phyloP scores from a whole-genome alignment of 352 stramenopile species.

The Pythium diclinum region DNA sequence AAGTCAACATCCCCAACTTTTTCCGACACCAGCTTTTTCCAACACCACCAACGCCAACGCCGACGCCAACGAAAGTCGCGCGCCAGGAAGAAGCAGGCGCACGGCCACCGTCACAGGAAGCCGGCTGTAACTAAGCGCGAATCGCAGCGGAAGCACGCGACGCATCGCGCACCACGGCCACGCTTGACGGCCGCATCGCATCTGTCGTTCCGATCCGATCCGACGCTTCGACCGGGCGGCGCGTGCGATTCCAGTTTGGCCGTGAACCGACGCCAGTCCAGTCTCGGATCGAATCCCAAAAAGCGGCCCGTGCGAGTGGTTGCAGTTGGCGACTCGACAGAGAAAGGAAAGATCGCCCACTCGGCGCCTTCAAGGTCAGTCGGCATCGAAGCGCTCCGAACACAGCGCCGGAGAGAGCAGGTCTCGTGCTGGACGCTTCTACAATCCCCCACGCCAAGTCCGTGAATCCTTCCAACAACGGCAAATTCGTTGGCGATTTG shows the following conservation, averaged over 20 bases:
- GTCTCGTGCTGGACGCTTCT: not conserved
- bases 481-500: not conserved
- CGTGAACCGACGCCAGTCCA: not conserved
- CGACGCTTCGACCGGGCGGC: conserved; percentile 5
- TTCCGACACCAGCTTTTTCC: conserved; percentile 6
- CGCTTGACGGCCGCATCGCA: not conserved
- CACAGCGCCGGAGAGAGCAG: not conserved
- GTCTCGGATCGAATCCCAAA: not conserved
- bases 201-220: not conserved
- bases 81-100: not conserved
- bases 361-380: not conserved
- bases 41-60: not conserved
- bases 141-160: conserved; percentile 1
- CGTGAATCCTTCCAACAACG: not conserved
- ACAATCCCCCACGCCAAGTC: not conserved
- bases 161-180: not conserved
- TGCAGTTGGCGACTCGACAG: conserved; percentile 8
- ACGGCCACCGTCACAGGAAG: not conserved
- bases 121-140: not conserved
- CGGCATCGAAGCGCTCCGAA: conserved; percentile 1
- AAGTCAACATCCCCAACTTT: not conserved
- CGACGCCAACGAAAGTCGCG: conserved; percentile 4
- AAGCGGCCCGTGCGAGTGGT: not conserved
- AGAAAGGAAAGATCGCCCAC: not conserved
- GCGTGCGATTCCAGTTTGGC: not conserved